A percentile compares a stretch with the other conserved stretches of the same genome.
Conservation (phyloP, 1,284 basidiomycete genomes). For the Leccinum griseonigrum region DNA sequence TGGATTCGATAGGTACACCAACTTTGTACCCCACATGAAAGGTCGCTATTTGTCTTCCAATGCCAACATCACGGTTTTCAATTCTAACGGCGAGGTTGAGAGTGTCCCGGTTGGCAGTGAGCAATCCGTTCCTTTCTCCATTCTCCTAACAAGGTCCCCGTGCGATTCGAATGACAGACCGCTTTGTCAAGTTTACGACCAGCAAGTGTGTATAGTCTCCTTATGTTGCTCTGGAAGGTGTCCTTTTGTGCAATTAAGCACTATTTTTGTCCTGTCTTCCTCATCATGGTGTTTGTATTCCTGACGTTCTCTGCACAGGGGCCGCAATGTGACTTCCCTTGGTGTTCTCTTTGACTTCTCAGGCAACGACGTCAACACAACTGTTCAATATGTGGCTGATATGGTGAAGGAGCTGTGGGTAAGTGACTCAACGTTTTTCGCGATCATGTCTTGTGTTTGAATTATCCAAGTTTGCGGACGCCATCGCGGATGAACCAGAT, state of each 20-base stretch:
- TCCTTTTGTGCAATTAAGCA: background rate
- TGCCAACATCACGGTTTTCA: constrained; percentile 74
- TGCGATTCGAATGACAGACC: constrained; percentile 37
- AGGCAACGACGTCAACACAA: constrained; percentile 63
- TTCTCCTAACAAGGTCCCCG: background rate
- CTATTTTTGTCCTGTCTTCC: background rate
- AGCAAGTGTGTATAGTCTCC: constrained; percentile 48
- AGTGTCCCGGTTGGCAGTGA: constrained; percentile 64
- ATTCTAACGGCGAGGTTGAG: constrained; percentile 46
- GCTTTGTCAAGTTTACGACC: constrained; percentile 75
- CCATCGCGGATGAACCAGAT: constrained; percentile 78
- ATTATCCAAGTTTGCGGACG: constrained; percentile 61
- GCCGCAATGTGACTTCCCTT: constrained; percentile 72
- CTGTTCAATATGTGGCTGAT: constrained; percentile 67
- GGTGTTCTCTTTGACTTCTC: constrained; percentile 81
- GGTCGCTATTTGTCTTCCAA: constrained; percentile 84
- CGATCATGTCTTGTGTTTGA: background rate
- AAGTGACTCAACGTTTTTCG: constrained; percentile 8
- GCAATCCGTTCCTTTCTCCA: constrained; percentile 13
- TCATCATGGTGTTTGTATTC: background rate
- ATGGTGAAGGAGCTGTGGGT: constrained; percentile 80
- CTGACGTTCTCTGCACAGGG: constrained; percentile 38
- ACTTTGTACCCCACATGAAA: constrained; percentile 69
- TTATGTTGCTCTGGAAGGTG: background rate
- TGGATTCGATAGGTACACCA: constrained; percentile 49